A percentile compares a stretch with the other conserved stretches of the same genome.
Evolutionary conservation across 2,329 filamentous ascomycete species (phyloP).

Genomic region (Tricladium varicosporioides): DNA sequence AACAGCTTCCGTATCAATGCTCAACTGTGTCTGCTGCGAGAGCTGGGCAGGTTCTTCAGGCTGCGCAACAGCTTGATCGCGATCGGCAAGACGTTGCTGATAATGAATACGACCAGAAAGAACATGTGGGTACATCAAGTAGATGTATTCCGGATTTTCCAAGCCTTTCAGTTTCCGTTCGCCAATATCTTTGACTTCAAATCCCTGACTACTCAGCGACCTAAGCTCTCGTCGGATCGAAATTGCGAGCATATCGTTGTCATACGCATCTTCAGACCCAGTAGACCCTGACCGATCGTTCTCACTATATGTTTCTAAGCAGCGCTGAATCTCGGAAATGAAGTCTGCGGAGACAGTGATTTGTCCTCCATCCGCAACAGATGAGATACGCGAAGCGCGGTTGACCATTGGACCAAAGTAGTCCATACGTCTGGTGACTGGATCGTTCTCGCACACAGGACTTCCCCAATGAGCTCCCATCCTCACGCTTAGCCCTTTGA

Average conservation of each 20-base stretch:
- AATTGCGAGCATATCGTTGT: constrained; percentile 71
- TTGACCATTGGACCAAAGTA: constrained; percentile 99
- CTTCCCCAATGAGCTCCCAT: constrained; percentile 98
- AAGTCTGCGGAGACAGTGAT: constrained; percentile 97
- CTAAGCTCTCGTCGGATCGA: constrained; percentile 85
- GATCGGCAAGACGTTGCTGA: constrained; percentile 43
- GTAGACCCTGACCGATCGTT: constrained; percentile 68
- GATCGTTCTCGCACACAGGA: constrained; percentile 92
- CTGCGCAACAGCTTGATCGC: constrained; percentile 41
- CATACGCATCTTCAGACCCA: constrained; percentile 70
- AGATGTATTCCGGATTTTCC: constrained; percentile 94
- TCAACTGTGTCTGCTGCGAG: constrained; percentile 63
- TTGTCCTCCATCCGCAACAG: constrained; percentile 92
- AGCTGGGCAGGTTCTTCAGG: constrained; percentile 53
- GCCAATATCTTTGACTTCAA: constrained; percentile 94
- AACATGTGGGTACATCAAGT: constrained; percentile 89
- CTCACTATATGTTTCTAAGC: constrained; percentile 85
- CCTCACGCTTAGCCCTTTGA: constrained; percentile 88
- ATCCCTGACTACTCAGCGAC: constrained; percentile 84
- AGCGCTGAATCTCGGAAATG: constrained; percentile 91
- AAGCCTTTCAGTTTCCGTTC: constrained; percentile 94
- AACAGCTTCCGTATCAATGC: constrained; percentile 71
- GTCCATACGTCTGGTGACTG: constrained; percentile 96
- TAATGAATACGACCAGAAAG: constrained; percentile 77
- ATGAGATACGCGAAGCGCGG: constrained; percentile 88